Evolutionary conservation across 371 early-diverging fungal genomes (phyloP).

Genomic region (Mortierella sp.): DNA sequence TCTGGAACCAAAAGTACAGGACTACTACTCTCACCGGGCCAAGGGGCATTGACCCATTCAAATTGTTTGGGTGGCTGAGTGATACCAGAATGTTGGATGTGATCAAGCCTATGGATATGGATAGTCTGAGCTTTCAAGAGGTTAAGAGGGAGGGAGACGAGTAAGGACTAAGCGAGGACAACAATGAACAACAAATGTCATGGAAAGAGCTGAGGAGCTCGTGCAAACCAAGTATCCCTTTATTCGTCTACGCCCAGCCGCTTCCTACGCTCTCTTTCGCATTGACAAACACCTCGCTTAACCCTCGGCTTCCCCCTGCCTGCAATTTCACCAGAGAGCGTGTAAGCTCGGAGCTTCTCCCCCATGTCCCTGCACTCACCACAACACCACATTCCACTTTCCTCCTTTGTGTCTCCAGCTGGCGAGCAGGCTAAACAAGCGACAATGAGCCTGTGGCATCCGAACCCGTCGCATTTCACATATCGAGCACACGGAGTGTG

Average conservation of each 20-base stretch:
- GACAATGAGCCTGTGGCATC: constrained; percentile 42
- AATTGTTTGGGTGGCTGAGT: no score
- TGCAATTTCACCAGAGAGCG: constrained; percentile 9
- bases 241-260: constrained; percentile 26
- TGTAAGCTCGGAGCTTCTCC: constrained; percentile 20
- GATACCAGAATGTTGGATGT: no score
- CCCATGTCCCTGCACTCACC: constrained; percentile 42
- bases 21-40: no score
- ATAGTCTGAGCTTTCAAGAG: no score
- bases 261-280: constrained; percentile 33
- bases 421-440: constrained; percentile 45
- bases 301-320: constrained; percentile 18
- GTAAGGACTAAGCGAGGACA: no score
- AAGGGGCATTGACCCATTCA: no score
- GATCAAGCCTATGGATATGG: no score
- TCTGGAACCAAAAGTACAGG: no score
- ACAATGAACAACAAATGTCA: no score
- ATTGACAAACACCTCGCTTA: constrained; percentile 42
- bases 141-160: no score
- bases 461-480: constrained; percentile 49
- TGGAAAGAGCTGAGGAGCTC: no score
- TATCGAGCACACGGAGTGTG: constrained; percentile 34
- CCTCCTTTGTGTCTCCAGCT: not conserved
- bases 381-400: constrained; percentile 43
- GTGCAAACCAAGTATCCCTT: not conserved